Conservation (phyloP, 2,329 filamentous ascomycete genomes). For the Colletotrichum trifolii region DNA sequence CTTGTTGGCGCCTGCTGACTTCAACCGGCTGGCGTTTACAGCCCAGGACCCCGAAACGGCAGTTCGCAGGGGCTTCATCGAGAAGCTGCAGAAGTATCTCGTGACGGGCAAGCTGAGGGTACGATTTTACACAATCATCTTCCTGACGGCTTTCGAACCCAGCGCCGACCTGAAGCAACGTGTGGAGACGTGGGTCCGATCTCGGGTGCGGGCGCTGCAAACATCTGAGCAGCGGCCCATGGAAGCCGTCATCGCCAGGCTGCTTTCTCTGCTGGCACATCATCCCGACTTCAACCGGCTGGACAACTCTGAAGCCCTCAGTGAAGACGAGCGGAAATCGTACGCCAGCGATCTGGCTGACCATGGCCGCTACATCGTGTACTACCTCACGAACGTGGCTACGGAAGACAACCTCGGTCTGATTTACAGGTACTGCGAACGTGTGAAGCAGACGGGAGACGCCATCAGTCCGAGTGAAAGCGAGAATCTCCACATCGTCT, state of each 20-base stretch:
- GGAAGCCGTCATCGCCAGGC: slow-evolving; percentile 83
- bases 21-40: slow-evolving; percentile 84
- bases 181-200: slow-evolving; percentile 89
- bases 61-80: slow-evolving; percentile 83
- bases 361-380: slow-evolving; percentile 89
- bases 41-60: slow-evolving; percentile 80
- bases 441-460: slow-evolving; percentile 90
- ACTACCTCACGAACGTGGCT: slow-evolving; percentile 85
- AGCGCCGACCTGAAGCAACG: slow-evolving; percentile 76
- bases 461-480: slow-evolving; percentile 75
- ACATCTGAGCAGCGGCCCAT: slow-evolving; percentile 73
- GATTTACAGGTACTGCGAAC: slow-evolving; percentile 91
- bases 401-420: slow-evolving; percentile 88
- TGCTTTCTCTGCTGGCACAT: slow-evolving; percentile 90
- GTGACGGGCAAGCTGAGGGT: slow-evolving; percentile 75
- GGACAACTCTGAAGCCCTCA: slow-evolving; percentile 20
- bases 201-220: slow-evolving; percentile 75
- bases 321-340: slow-evolving; percentile 51
- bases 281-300: slow-evolving; percentile 84
- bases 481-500: slow-evolving; percentile 84
- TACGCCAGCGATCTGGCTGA: slow-evolving; percentile 74
- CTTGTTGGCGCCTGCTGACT: slow-evolving; percentile 76
- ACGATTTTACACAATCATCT: slow-evolving; percentile 90
- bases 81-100: slow-evolving; percentile 91
- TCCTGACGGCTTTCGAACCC: slow-evolving; percentile 92